phyloP scores from a whole-genome alignment of 768 basidiomycete genomes.

The Coprinopsis cinerea region DNA sequence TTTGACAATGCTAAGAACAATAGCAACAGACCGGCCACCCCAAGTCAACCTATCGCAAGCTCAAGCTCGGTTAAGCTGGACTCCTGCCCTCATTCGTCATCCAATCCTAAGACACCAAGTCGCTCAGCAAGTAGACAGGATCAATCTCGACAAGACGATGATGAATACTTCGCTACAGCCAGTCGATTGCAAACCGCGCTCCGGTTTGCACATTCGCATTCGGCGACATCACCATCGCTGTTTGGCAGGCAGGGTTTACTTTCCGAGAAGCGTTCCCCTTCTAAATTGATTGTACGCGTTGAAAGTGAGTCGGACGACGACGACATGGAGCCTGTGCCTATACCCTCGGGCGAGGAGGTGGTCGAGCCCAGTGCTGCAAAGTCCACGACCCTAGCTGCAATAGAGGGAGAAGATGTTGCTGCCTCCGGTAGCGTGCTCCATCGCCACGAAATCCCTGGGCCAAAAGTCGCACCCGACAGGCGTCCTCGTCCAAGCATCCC shows the following conservation, averaged over 20 bases:
- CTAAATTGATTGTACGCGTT: not conserved
- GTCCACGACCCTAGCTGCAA: not conserved
- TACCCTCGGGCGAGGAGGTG: not conserved
- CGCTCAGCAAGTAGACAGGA: not conserved
- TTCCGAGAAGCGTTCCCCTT: not conserved
- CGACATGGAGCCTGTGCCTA: slow-evolving; percentile 26
- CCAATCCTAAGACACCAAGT: not conserved
- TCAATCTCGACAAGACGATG: slow-evolving; percentile 17
- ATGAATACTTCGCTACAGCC: slow-evolving; percentile 10
- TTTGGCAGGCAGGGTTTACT: slow-evolving; percentile 8
- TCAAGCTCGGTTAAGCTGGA: slow-evolving; percentile 9
- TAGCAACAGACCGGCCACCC: not conserved
- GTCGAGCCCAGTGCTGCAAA: not conserved
- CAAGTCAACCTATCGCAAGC: slow-evolving; percentile 9
- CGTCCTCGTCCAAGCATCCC: no score
- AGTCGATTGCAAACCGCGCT: slow-evolving; percentile 13
- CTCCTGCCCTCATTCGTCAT: not conserved
- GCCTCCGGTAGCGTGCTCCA: no score
- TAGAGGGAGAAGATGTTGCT: not conserved
- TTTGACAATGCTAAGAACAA: slow-evolving; percentile 31
- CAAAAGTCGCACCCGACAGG: no score
- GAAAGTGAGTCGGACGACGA: slow-evolving; percentile 28
- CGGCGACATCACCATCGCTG: slow-evolving; percentile 1
- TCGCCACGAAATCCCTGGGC: no score
- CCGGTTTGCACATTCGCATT: slow-evolving; percentile 9